These are phyloP conservation scores for Boletus sp. DNA, from an alignment of 768 basidiomycete genomes.

Conservation along the genomic window DNA sequence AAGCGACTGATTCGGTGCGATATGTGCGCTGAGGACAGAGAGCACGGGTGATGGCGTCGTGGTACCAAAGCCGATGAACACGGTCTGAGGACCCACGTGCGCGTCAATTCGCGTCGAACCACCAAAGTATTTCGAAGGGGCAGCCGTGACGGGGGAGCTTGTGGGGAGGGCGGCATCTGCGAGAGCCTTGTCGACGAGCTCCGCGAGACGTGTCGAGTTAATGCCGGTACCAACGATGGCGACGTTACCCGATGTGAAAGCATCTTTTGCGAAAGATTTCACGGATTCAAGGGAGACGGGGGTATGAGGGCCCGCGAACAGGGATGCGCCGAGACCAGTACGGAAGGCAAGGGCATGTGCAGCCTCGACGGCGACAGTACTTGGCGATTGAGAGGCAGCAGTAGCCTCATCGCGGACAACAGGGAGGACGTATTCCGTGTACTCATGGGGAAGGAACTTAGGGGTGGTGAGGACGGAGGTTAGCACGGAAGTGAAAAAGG, in stretches of 20 bases:
- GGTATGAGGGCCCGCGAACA: slow-evolving; percentile 75
- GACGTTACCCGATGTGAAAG: slow-evolving; percentile 76
- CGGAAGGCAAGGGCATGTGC: slow-evolving; percentile 94
- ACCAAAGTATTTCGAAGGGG: slow-evolving; percentile 61
- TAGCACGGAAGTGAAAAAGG: slow-evolving; percentile 87
- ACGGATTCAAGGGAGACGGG: slow-evolving; percentile 65
- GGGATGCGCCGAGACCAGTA: slow-evolving; percentile 84
- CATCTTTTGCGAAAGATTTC: slow-evolving; percentile 65
- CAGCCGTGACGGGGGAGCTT: slow-evolving; percentile 30
- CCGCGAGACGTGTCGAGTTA: slow-evolving; percentile 60
- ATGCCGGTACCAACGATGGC: slow-evolving; percentile 89
- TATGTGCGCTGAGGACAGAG: slow-evolving; percentile 73
- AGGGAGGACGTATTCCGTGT: slow-evolving; percentile 69
- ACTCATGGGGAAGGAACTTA: slow-evolving; percentile 77
- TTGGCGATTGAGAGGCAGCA: slow-evolving; percentile 56
- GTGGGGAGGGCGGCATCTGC: slow-evolving; percentile 33
- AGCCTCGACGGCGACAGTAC: slow-evolving; percentile 73
- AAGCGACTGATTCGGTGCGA: slow-evolving; percentile 75
- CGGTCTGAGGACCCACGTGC: slow-evolving; percentile 61
- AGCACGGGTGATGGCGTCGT: slow-evolving; percentile 65
- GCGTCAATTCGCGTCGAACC: slow-evolving; percentile 79
- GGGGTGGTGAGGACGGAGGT: slow-evolving; percentile 80
- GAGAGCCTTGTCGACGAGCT: slow-evolving; percentile 71
- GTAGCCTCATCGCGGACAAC: slow-evolving; percentile 67
- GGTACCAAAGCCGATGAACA: slow-evolving; percentile 88